Conservation (phyloP, 2,329 filamentous ascomycete species). For the Fragosphaeria purpurea region DNA sequence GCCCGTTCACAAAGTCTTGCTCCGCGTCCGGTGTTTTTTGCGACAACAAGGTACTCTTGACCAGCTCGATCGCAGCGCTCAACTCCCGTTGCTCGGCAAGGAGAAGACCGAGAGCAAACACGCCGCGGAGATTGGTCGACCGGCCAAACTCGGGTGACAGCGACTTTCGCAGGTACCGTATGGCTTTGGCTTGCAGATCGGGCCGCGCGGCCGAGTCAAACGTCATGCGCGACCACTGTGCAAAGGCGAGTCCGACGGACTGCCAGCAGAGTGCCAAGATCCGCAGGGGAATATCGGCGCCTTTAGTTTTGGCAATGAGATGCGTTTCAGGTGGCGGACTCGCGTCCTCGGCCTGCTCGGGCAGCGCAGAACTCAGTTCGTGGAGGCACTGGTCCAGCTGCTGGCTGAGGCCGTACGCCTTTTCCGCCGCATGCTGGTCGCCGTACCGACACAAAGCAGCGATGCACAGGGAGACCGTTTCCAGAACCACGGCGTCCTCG, state of each 20-base stretch:
- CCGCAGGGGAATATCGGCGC: slow-evolving; percentile 39
- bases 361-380: slow-evolving; percentile 33
- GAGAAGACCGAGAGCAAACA: slow-evolving; percentile 76
- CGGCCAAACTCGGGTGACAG: slow-evolving; percentile 57
- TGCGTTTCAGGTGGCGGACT: not conserved
- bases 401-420: slow-evolving; percentile 59
- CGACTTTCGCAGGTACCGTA: slow-evolving; percentile 64
- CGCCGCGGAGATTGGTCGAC: slow-evolving; percentile 60
- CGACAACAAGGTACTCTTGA: slow-evolving; percentile 64
- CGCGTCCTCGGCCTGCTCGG: slow-evolving; percentile 17
- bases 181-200: slow-evolving; percentile 67
- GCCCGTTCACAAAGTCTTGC: slow-evolving; percentile 34
- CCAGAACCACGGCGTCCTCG: slow-evolving; percentile 63
- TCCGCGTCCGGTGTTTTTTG: slow-evolving; percentile 38
- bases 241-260: slow-evolving; percentile 74
- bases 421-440: slow-evolving; percentile 62
- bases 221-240: slow-evolving; percentile 78
- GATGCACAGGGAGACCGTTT: slow-evolving; percentile 72
- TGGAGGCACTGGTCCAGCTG: slow-evolving; percentile 68
- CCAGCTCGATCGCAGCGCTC: slow-evolving; percentile 67
- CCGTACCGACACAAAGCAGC: slow-evolving; percentile 76
- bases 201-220: slow-evolving; percentile 62
- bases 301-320: slow-evolving; percentile 14
- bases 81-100: slow-evolving; percentile 80
- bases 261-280: slow-evolving; percentile 66